Conservation (phyloP, 345 rosid species). For the Gossypium sturtianum region DNA sequence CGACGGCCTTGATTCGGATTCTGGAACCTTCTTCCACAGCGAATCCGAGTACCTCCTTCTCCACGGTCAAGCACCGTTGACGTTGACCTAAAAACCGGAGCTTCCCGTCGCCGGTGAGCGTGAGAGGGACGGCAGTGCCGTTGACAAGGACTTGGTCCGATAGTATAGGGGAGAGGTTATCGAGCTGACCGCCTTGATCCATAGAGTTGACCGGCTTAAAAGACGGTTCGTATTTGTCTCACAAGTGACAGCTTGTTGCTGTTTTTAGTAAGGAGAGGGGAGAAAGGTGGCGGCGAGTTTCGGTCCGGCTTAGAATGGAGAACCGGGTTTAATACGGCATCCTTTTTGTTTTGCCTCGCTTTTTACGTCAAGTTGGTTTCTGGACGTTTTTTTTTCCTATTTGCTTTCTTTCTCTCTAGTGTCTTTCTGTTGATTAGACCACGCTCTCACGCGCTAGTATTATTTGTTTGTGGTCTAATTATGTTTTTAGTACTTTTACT, state of each 20-base stretch:
- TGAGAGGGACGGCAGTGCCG: conserved; percentile 31
- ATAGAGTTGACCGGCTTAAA: conserved; percentile 7
- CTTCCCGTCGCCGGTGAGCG: conserved; percentile 50
- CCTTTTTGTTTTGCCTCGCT: neutral
- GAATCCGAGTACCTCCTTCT: conserved; percentile 65
- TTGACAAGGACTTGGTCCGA: conserved; percentile 50
- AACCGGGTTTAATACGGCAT: neutral
- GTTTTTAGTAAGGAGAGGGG: neutral
- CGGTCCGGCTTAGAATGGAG: neutral
- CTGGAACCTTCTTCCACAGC: conserved; percentile 46
- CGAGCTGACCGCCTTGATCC: conserved; percentile 24
- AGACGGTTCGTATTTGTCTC: neutral
- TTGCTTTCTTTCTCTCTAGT: neutral
- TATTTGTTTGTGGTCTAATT: neutral
- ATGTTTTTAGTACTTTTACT: neutral
- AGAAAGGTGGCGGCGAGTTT: neutral
- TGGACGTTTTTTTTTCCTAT: neutral
- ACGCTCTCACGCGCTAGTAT: neutral
- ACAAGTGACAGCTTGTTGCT: too few species aligned
- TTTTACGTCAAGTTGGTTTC: neutral
- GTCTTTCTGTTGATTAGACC: neutral
- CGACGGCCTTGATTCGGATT: conserved; percentile 47
- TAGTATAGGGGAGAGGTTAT: conserved; percentile 18
- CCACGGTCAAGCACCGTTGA: conserved; percentile 38
- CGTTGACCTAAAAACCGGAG: conserved; percentile 43